Base-by-base conservation (phyloP, 306 rosid genomes). In the Notholithocarpus densiflorus region DNA sequence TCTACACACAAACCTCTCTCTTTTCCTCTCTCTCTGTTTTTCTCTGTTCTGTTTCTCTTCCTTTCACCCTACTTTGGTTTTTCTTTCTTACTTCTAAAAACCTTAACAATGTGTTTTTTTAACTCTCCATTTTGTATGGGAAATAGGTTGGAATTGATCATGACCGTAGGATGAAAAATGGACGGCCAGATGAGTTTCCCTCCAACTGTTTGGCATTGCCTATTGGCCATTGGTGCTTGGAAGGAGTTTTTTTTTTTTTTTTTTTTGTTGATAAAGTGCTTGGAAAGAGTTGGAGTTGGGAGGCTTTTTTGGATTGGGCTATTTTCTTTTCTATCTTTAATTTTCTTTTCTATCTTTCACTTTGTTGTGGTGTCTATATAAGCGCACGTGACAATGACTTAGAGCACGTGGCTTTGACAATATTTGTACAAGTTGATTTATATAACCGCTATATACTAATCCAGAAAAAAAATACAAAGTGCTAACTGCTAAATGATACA, bases 131-230 rank as follows among this genome's bases (percentile, higher is more conserved):
- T 48, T 48, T 48, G 53, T 31, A 7, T 20, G 32, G 66, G 29
- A 11, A 17, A 29, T 31, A 48, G 73, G 51, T 57, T 5, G 65
- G 51, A 48, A 56, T 70, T 15, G 23, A 76, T 68, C 64, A 2
- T 31, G 29, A 31, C 82, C 80, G 74, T 80, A 15, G 4, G 85
- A 83, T 83, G 23, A 4, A 1, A 37, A 60, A 27, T 53, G 14
- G 59, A 83, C 79, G 89, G 82, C 15, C 51, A 3, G 53, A 54
- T 73, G 48, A 17, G 9, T 54, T 73, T 27, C 43, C 59, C 60
- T 68, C 27, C 72, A 66, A 66, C 72, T 59, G 65, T 9, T 14
- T n/a, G 12, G 65, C 65, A 59, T 59, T 59, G 13, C 31, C 65
- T 5, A 59, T 59, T 59, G 31, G 65, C 26, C 53, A 48, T 48